These are phyloP conservation scores for Flaveria floridana DNA, from an alignment of 140 eudicot species.

Conservation along the genomic window DNA sequence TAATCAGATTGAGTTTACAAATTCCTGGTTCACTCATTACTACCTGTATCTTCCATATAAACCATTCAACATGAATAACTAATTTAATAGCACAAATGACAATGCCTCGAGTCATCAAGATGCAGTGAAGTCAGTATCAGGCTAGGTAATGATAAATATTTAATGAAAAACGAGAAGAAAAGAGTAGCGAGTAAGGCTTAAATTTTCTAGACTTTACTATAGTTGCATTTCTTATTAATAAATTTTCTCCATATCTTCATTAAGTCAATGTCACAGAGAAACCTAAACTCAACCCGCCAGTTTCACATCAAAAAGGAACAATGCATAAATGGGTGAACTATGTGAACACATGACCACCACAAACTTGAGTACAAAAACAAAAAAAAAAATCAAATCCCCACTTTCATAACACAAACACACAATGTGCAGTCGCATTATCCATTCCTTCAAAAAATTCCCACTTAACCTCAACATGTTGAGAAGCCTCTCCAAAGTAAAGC, in stretches of 20 bases:
- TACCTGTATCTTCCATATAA: background rate
- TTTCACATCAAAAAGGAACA: background rate
- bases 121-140: background rate
- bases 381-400: background rate
- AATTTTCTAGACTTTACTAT: background rate
- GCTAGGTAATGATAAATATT: background rate
- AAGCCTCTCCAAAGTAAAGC: background rate
- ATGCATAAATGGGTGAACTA: background rate
- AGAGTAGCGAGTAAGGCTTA: background rate
- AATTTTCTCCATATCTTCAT: background rate
- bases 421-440: slow-evolving; percentile 5
- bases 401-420: background rate
- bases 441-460: background rate
- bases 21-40: background rate
- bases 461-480: background rate
- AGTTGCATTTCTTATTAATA: background rate
- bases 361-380: background rate
- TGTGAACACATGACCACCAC: slow-evolving; percentile 6
- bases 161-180: background rate
- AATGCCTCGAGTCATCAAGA: background rate
- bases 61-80: background rate
- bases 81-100: background rate
- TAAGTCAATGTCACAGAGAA: background rate
- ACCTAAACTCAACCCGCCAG: background rate
- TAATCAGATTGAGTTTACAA: background rate